phyloP scores from a whole-genome alignment of 225 moss, liverwort and hornwort species.

The Thuidium tamariscinum region DNA sequence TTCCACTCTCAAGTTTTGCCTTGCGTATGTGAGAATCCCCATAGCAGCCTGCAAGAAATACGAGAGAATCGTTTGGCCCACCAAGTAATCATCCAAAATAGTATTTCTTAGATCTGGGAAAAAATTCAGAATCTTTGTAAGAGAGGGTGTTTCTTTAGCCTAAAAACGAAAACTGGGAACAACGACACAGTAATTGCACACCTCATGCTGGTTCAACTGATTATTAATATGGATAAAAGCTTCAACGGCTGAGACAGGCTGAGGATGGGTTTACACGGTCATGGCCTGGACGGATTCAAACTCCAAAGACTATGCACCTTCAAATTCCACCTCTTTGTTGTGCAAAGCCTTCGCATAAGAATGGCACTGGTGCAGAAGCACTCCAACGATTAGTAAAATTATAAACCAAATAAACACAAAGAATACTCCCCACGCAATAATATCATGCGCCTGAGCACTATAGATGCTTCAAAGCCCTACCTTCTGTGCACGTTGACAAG shows the following conservation, averaged over 20 bases:
- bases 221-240: conserved; percentile 99
- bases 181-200: not conserved
- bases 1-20: conserved; percentile 57
- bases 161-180: not conserved
- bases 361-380: conserved; percentile 61
- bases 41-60: conserved; percentile 69
- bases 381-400: not conserved
- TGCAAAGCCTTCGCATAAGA: conserved; percentile 96
- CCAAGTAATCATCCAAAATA: not conserved
- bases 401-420: not conserved
- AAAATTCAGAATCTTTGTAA: not conserved
- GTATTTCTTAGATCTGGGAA: not conserved
- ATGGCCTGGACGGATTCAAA: conserved; percentile 54
- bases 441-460: not conserved
- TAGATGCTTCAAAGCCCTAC: conserved; percentile 11
- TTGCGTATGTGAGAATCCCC: conserved; percentile 87
- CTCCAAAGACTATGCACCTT: conserved; percentile 56
- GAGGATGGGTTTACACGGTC: conserved; percentile 68
- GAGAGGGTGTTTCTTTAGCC: not conserved
- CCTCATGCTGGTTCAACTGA: conserved; percentile 98
- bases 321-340: conserved; percentile 99
- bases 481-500: conserved; percentile 94
- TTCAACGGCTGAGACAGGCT: conserved; percentile 78
- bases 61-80: not conserved
- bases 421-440: not conserved